Evolutionary conservation across 495 filamentous ascomycete species (phyloP), one percentile per base, ranked within the genome.

Genomic region (Neurospora discreta): DNA sequence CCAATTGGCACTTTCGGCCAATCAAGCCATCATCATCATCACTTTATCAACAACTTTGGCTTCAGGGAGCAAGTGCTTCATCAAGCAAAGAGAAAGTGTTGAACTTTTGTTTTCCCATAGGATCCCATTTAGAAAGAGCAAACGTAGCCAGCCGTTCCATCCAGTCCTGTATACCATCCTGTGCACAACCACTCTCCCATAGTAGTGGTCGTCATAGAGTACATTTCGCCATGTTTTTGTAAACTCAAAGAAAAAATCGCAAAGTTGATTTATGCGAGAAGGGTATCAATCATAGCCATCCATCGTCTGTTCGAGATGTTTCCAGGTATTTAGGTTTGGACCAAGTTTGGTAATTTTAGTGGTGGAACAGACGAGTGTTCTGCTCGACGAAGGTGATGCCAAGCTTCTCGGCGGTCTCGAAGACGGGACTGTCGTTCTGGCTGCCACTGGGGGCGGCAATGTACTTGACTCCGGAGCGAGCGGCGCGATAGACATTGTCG

Each of bases 401-500:
- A 67, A 96, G 87, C 86, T 95, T 92, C 85, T 95, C 92, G 20
- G 95, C 93, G n/a, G 94, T 93, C 78, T 92, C 90, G 76, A 97
- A 93, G 38, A 98, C 95, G 43, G 90, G 87, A 52, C 83, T 82
- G 79, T 99, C 96, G 78, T 97, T 98, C 81, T 97, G 93, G 81
- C 94, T 97, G 71, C 95, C 95, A 52, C 87, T 90, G 20, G 95
- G 95, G 69, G 94, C 94, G 60, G 96, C 94, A 73, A 98, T 89
- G 84, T 97, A 99, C 85, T 97, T 98, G 74, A 88, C 95, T 30
- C 95, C 95, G 26, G 92, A 97, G 73, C 93, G 86, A 69, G 87
- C 88, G 52, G 93, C 93, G 71, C 95, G 88, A 87, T 95, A 97
- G 73, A 99, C 90, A 77, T 99, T 99, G 86, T 98, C 95, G 75